A percentile compares a stretch with the other conserved stretches of the same genome.
Evolutionary conservation across 257 asterid genomes (phyloP).

Genomic region (Nicotiana undulata): DNA sequence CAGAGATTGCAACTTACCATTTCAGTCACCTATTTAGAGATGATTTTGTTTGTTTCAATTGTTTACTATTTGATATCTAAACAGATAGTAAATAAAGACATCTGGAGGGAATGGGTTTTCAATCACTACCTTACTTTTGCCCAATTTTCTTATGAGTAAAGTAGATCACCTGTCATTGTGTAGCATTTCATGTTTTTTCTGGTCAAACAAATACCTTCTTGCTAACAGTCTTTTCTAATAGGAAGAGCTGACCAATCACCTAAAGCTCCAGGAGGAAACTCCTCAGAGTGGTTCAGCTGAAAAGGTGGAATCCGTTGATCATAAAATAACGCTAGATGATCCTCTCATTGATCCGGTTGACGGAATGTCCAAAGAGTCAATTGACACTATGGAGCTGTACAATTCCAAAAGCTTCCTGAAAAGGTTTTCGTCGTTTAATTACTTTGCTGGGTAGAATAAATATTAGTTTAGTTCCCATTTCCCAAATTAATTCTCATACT

Average conservation of each 20-base stretch:
- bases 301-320: slow-evolving; percentile 19
- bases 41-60: neutral
- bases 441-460: slow-evolving; percentile 4
- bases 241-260: slow-evolving; percentile 40
- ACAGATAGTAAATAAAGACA: neutral
- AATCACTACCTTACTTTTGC: neutral
- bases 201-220: neutral
- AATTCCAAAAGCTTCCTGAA: slow-evolving; percentile 48
- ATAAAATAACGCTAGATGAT: slow-evolving; percentile 20
- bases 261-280: slow-evolving; percentile 30
- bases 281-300: slow-evolving; percentile 13
- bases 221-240: slow-evolving; percentile 17
- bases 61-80: neutral
- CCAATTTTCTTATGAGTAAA: neutral
- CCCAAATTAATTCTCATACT: neutral
- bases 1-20: neutral
- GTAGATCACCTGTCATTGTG: neutral
- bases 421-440: slow-evolving; percentile 44
- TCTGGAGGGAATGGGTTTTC: neutral
- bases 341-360: slow-evolving; percentile 25
- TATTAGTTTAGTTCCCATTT: slow-evolving; percentile 3
- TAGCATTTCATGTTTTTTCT: neutral
- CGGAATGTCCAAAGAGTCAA: slow-evolving; percentile 38
- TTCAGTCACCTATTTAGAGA: neutral
- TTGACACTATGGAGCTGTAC: slow-evolving; percentile 37